A percentile compares a stretch with the other conserved stretches of the same genome.
Evolutionary conservation across 345 rosid species (phyloP).

Genomic region (Psidium guajava): DNA sequence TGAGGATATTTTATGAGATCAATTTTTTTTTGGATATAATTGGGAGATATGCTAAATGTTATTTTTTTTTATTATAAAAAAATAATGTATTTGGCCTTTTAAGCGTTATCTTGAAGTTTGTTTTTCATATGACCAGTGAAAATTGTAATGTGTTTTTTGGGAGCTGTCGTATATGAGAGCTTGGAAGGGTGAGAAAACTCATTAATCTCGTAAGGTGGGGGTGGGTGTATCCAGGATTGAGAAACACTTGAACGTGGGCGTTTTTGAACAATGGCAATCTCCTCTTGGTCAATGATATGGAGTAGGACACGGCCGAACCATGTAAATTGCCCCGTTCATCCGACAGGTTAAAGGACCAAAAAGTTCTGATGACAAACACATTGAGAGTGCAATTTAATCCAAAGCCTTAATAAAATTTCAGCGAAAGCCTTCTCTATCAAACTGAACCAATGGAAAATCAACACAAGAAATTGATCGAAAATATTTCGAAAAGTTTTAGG

Average conservation of each 20-base stretch:
- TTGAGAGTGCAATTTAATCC: no score
- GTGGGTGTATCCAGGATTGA: neutral
- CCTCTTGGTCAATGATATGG: neutral
- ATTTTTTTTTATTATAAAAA: no score
- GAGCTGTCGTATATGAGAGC: neutral
- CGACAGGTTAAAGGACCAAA: no score
- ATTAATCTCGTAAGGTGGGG: neutral
- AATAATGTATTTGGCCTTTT: no score
- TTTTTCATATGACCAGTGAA: neutral
- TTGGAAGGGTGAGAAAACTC: neutral
- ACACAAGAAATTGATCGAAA: neutral
- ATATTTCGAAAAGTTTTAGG: neutral
- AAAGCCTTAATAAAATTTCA: neutral
- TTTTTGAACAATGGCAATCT: neutral
- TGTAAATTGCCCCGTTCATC: neutral
- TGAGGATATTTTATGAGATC: no score
- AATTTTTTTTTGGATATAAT: no score
- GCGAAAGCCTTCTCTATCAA: neutral
- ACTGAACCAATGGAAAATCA: neutral
- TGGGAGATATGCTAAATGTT: no score
- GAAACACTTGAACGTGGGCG: fast-evolving
- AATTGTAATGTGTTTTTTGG: neutral
- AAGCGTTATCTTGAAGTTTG: neutral
- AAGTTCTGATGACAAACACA: no score
- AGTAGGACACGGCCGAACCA: neutral